Evolutionary conservation across 2,329 filamentous ascomycete genomes (phyloP).

Genomic region (Fusarium succisae): DNA sequence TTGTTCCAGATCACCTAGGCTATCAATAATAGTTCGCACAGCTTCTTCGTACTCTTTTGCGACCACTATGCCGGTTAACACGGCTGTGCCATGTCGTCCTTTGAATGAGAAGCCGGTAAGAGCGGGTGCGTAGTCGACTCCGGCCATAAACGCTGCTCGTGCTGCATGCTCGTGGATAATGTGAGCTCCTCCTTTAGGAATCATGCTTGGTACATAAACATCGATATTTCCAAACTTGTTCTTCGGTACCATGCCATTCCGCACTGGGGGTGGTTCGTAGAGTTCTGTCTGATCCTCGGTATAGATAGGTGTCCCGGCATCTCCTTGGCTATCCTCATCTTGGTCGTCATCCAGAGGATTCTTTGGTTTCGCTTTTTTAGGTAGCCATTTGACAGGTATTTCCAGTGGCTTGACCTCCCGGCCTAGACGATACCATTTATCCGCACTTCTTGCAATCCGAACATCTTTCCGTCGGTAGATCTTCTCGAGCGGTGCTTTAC

Average conservation of each 20-base stretch:
- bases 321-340: conserved; percentile 44
- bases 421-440: conserved; percentile 92
- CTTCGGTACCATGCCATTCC: conserved; percentile 80
- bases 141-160: conserved; percentile 77
- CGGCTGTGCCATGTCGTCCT: conserved; percentile 84
- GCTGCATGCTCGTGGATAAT: conserved; percentile 68
- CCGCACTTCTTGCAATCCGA: conserved; percentile 77
- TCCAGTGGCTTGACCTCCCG: conserved; percentile 81
- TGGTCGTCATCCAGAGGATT: conserved; percentile 39
- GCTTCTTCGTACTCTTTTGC: conserved; percentile 77
- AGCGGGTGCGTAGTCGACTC: conserved; percentile 88
- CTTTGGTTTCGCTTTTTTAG: conserved; percentile 54
- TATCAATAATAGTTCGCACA: conserved; percentile 73
- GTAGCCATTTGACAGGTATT: conserved; percentile 81
- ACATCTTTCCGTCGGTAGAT: conserved; percentile 88
- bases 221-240: conserved; percentile 96
- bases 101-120: conserved; percentile 91
- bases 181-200: conserved; percentile 83
- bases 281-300: conserved; percentile 72
- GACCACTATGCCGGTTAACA: conserved; percentile 81
- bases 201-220: conserved; percentile 90
- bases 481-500: conserved; percentile 71
- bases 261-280: conserved; percentile 80
- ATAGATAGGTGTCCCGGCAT: conserved; percentile 65
- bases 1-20: conserved; percentile 71